Percentiles rank a stretch among this genome's conserved stretches.
These are phyloP conservation scores for Acanthamoeba sp. DNA, from an alignment of 208 protist species.

Conservation along the genomic window DNA sequence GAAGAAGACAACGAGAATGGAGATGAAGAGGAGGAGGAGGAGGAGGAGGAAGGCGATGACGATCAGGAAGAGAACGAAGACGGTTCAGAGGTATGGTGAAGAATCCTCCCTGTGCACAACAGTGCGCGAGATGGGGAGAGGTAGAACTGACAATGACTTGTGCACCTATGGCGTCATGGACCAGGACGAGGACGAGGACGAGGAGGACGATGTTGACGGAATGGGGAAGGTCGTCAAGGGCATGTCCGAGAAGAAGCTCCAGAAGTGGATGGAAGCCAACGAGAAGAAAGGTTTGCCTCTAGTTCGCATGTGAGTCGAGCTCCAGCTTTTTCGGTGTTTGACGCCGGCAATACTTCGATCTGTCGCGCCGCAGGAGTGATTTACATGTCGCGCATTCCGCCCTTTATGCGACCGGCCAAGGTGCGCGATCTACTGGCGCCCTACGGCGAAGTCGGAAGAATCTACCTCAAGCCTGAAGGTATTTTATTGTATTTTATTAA, in stretches of 20 bases:
- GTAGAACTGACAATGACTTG: too few relatives aligned
- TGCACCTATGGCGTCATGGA: neutral
- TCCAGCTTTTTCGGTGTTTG: neutral
- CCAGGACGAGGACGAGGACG: neutral
- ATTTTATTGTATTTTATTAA: neutral
- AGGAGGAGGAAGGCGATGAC: constrained; percentile 1
- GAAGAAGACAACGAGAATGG: constrained; percentile 30
- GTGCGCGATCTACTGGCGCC: constrained; percentile 84
- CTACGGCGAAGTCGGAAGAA: constrained; percentile 85
- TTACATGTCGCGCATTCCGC: constrained; percentile 87
- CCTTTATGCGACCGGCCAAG: constrained; percentile 88
- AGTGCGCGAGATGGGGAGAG: too few relatives aligned
- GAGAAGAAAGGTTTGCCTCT: neutral
- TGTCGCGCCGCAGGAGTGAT: constrained; percentile 80
- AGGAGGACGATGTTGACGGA: neutral
- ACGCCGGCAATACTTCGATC: neutral
- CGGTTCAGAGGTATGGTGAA: neutral
- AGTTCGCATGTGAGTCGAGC: too few relatives aligned
- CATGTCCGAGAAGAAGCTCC: constrained; percentile 58
- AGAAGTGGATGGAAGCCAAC: constrained; percentile 58
- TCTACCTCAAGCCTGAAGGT: constrained; percentile 88
- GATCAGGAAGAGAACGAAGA: constrained; percentile 13
- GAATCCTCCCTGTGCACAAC: too few relatives aligned
- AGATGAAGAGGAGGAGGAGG: neutral
- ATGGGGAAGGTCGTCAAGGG: constrained; percentile 54